phyloP scores from a whole-genome alignment of 345 rosid genomes.

The Populus tremula region DNA sequence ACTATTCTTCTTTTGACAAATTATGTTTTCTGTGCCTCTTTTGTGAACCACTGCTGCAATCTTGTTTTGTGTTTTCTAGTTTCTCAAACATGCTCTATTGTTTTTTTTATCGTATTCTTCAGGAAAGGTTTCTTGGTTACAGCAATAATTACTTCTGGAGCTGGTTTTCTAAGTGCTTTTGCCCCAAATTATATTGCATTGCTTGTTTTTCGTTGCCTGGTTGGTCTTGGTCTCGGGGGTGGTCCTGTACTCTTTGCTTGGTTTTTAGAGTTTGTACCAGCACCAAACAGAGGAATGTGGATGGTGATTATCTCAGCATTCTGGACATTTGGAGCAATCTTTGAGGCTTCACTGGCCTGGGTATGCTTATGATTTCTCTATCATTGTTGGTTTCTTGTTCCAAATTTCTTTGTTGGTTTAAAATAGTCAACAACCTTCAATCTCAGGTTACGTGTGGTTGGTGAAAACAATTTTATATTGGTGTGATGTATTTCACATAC shows the following conservation, averaged over 20 bases:
- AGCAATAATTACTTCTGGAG: conserved; percentile 63
- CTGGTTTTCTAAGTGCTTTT: conserved; percentile 81
- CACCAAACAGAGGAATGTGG: conserved; percentile 88
- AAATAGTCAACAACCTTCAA: background rate
- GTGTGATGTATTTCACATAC: background rate
- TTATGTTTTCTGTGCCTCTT: too few relatives aligned
- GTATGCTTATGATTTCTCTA: conserved; percentile 34
- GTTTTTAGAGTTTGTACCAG: conserved; percentile 91
- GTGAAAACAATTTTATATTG: background rate
- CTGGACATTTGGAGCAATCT: conserved; percentile 82
- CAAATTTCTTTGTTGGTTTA: background rate
- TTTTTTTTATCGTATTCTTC: conserved; percentile 6
- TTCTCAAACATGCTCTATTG: background rate
- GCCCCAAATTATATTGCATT: conserved; percentile 61
- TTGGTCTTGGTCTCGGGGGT: conserved; percentile 93
- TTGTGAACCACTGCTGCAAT: too few relatives aligned
- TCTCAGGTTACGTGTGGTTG: background rate
- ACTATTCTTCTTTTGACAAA: too few relatives aligned
- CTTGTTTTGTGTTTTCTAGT: too few relatives aligned
- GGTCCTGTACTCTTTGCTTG: conserved; percentile 87
- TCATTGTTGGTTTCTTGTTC: conserved; percentile 11
- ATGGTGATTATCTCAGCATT: conserved; percentile 83
- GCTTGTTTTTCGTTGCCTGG: conserved; percentile 62
- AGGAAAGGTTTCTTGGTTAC: conserved; percentile 89
- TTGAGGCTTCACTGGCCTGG: conserved; percentile 90